Conservation (phyloP, 1,139 yeast species). For the Arxiozyma bovina region DNA sequence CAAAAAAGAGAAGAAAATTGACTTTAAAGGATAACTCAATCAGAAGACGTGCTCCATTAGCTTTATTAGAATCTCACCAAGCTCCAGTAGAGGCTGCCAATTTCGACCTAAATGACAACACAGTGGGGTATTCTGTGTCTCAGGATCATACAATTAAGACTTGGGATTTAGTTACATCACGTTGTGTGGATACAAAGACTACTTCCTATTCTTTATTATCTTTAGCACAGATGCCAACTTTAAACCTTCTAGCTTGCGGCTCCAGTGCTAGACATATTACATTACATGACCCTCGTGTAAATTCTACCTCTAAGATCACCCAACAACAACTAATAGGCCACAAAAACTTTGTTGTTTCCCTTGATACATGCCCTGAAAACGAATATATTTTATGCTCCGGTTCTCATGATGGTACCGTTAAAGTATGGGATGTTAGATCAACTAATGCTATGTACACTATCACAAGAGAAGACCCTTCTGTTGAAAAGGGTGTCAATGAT, state of each 20-base stretch:
- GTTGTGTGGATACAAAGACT: conserved; percentile 77
- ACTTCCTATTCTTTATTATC: conserved; percentile 85
- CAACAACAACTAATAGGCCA: conserved; percentile 78
- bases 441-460: conserved; percentile 80
- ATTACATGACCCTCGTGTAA: conserved; percentile 78
- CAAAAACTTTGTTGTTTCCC: conserved; percentile 76
- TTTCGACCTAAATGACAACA: conserved; percentile 60
- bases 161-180: conserved; percentile 85
- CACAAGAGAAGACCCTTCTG: conserved; percentile 49
- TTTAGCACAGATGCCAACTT: conserved; percentile 54
- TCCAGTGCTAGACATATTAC: conserved; percentile 94
- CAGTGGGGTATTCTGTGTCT: conserved; percentile 88
- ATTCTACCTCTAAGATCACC: conserved; percentile 43
- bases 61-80: conserved; percentile 68
- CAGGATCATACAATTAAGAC: conserved; percentile 93
- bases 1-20: conserved; percentile 80
- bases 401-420: conserved; percentile 91
- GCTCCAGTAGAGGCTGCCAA: conserved; percentile 82
- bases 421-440: conserved; percentile 93
- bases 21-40: conserved; percentile 70
- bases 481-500: conserved; percentile 33
- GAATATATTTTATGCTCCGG: conserved; percentile 79
- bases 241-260: conserved; percentile 76
- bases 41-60: conserved; percentile 72
- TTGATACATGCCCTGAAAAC: conserved; percentile 65